Evolutionary conservation across 495 filamentous ascomycete genomes (phyloP), one percentile per base, ranked within the genome.

Genomic region (Mycothermus thermophilus): DNA sequence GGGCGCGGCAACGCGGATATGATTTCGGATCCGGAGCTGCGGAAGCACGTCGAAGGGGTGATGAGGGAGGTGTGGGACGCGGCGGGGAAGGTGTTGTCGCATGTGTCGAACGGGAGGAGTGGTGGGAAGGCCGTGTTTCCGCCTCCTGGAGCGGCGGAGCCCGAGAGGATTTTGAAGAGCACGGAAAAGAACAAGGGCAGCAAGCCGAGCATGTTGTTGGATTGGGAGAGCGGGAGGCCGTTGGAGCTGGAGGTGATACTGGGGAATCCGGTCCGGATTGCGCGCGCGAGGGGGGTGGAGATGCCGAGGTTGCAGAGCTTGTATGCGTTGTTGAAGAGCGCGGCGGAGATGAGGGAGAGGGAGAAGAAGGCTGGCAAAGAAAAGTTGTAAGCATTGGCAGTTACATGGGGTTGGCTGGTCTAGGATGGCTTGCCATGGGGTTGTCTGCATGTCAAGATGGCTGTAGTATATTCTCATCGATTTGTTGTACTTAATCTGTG

Each of bases 211-310:
- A 75, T 75, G 72, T 41, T 71, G 40, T 27, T 74, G 0, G 72
- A 75, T 41, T 72, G 69, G 68, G 70, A 73, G 47, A 56, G 58
- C 3, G 69, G 66, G 0, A 50, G 64, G 34, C 56, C 58, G 23
- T 57, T 75, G 63, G 73, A 77, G 57, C 31, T 75, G 14, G 73
- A 77, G 50, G 72, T 75, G 16, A 75, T 77, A 18, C 44, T 77
- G 26, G 73, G 73, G 1, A 74, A 75, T 40, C 68, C 71, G 17
- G 57, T 77, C 0, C 42, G 63, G 43, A 65, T 70, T 14, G 73
- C 69, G n/a, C 42, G 61, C 34, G 53, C 49, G 11, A 46, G 49
- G 13, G 72, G 71, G 1, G 61, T 70, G 7, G 61, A 69, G 41
- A 57, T 73, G 64, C 62, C 63, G 10, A 48, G 63, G 44, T 22